phyloP scores from a whole-genome alignment of 2,329 filamentous ascomycete species.

The Fusarium hainanense region DNA sequence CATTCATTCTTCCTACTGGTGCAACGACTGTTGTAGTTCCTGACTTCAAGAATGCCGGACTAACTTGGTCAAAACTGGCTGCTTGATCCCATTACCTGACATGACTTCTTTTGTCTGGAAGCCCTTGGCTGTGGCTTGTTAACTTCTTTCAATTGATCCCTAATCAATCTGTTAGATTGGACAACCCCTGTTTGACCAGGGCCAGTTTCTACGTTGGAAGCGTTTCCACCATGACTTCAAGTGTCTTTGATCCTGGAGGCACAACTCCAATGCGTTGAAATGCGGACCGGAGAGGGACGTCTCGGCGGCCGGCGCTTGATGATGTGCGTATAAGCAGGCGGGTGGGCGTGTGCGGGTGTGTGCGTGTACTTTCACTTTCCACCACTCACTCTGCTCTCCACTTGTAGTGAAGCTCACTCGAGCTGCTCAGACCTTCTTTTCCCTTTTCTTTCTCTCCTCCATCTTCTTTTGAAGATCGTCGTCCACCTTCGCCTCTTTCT shows the following conservation, averaged over 20 bases:
- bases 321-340: conserved; percentile 45
- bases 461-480: conserved; percentile 33
- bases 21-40: conserved; percentile 39
- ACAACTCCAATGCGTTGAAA: conserved; percentile 27
- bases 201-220: conserved; percentile 20
- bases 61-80: conserved; percentile 29
- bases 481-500: conserved; percentile 19
- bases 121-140: conserved; percentile 27
- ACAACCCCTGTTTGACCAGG: conserved; percentile 26
- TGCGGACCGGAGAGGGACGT: conserved; percentile 35
- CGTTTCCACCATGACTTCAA: conserved; percentile 26
- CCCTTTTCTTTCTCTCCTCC: conserved; percentile 33
- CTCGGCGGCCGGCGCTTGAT: conserved; percentile 44
- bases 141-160: conserved; percentile 21
- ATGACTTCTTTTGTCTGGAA: background rate
- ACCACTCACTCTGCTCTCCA: conserved; percentile 36
- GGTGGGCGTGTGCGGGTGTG: conserved; percentile 42
- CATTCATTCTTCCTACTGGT: conserved; percentile 55
- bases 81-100: conserved; percentile 19
- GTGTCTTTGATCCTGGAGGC: conserved; percentile 21
- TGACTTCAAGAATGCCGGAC: conserved; percentile 32
- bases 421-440: conserved; percentile 40
- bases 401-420: conserved; percentile 35
- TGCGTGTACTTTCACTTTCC: conserved; percentile 38
- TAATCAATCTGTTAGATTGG: conserved; percentile 20